phyloP scores from a whole-genome alignment of 1,139 yeast genomes.

The Protomyces arabidopsidicola region DNA sequence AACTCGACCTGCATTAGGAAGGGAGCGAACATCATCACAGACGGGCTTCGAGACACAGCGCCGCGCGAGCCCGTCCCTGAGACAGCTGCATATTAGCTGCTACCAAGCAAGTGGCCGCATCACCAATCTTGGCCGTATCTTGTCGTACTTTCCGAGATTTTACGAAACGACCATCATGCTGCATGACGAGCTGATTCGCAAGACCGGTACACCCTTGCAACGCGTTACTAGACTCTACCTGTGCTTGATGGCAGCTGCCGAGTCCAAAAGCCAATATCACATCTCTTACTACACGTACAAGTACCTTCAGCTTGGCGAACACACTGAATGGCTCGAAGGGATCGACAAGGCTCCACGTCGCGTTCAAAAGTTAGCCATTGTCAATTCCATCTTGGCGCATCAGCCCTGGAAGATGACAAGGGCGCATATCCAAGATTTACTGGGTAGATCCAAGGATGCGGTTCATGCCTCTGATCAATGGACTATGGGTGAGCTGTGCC shows the following conservation, averaged over 20 bases:
- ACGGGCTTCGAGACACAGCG: slow-evolving; percentile 2
- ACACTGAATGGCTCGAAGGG: slow-evolving; percentile 31
- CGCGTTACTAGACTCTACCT: slow-evolving; percentile 28
- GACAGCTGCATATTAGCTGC: slow-evolving; percentile 16
- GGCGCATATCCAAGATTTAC: slow-evolving; percentile 26
- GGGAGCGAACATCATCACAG: slow-evolving; percentile 4
- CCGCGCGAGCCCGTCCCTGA: slow-evolving; percentile 8
- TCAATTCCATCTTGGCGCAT: slow-evolving; percentile 30
- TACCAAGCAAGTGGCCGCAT: slow-evolving; percentile 27
- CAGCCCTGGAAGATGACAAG: slow-evolving; percentile 29
- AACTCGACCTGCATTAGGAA: slow-evolving; percentile 19
- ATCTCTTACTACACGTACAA: slow-evolving; percentile 26
- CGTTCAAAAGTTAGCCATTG: slow-evolving; percentile 22
- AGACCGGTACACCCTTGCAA: slow-evolving; percentile 28
- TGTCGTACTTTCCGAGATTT: slow-evolving; percentile 29
- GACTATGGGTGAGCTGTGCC: slow-evolving; percentile 29
- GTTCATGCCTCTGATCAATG: slow-evolving; percentile 24
- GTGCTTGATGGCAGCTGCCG: slow-evolving; percentile 31
- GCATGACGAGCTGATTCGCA: slow-evolving; percentile 27
- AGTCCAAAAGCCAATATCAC: slow-evolving; percentile 28
- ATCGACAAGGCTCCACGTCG: slow-evolving; percentile 30
- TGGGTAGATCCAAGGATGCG: slow-evolving; percentile 15
- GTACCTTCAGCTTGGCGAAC: slow-evolving; percentile 27
- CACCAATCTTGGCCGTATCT: slow-evolving; percentile 27
- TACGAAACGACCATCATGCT: slow-evolving; percentile 26